Evolutionary conservation across 257 asterid species (phyloP), one percentile per base, ranked within the genome.

Genomic region (Primulina huaijiensis): DNA sequence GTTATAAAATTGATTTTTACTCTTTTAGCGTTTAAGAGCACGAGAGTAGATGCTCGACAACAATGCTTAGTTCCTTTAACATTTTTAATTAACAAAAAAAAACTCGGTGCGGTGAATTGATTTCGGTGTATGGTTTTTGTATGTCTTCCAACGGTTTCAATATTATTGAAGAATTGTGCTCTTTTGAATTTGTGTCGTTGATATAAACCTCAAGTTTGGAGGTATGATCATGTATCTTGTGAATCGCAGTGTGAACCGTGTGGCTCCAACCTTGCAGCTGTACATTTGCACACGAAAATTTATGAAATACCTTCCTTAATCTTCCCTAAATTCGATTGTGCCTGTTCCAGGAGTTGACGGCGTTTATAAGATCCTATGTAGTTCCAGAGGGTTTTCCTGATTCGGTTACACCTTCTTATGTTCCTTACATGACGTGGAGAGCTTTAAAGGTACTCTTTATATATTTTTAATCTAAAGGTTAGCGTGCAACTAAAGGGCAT

Each of bases 361-460:
- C 92, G 12, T 91, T 94, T 70, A 57, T 94, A 64, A 85, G 93
- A 77, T 89, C 98, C 10, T 91, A 94, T 35, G 99, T 91, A 9
- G 96, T 94, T 40, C 99, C 99, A 6, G 98, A 94, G 84, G 98
- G 99, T 46, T 94, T 94, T 82, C 99, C 99, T 3, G 90, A 88
- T 65, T 85, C 95, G 12, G 98, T 94, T 20, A 72, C 88, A 4
- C 96, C 97, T 68, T 92, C 98, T 56, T 94, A 94, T 78, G 99
- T 91, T 67, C 99, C 98, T 5, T 94, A 94, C 84, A 94, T 94
- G 99, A 84, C 87, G 60, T 94, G 98, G 99, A 86, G 99, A 78
- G 99, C 99, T 68, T 79, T 94, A 60, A 91, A 91, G 99, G 99
- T 94, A 82, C 38, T 46, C 34, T 62, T 64, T 46, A 55, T 6